Percentiles rank a stretch among this genome's conserved stretches.
Evolutionary conservation across 768 basidiomycete genomes (phyloP).

Genomic region (Lactarius vividus): DNA sequence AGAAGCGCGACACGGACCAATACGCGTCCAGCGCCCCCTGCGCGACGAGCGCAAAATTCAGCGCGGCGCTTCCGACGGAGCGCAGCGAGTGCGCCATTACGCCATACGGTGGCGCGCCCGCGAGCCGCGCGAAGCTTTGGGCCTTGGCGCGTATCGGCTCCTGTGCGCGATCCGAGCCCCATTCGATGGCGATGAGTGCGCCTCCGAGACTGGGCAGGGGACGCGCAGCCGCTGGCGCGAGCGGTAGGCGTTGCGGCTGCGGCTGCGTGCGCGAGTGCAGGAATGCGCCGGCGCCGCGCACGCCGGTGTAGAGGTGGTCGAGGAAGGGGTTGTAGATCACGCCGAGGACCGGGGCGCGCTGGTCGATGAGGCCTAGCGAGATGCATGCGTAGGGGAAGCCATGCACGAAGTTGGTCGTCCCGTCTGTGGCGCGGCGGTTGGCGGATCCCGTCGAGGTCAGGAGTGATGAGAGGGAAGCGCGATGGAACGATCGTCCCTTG

Average conservation of each 20-base stretch:
- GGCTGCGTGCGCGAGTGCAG: slow-evolving; percentile 39
- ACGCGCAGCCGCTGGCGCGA: slow-evolving; percentile 45
- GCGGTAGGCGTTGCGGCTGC: slow-evolving; percentile 56
- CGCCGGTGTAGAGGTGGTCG: slow-evolving; percentile 78
- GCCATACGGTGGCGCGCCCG: slow-evolving; percentile 61
- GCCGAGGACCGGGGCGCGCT: slow-evolving; percentile 78
- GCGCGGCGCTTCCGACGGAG: slow-evolving; percentile 78
- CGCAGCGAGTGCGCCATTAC: slow-evolving; percentile 86
- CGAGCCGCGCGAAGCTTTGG: slow-evolving; percentile 68
- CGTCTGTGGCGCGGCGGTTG: slow-evolving; percentile 46
- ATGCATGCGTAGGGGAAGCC: slow-evolving; percentile 87
- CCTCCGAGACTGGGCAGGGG: slow-evolving; percentile 66
- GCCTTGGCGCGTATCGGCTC: slow-evolving; percentile 56
- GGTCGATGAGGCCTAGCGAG: slow-evolving; percentile 86
- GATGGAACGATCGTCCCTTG: neutral
- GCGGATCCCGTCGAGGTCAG: neutral
- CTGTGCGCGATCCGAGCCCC: slow-evolving; percentile 75
- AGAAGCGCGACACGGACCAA: slow-evolving; percentile 53
- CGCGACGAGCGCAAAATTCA: slow-evolving; percentile 83
- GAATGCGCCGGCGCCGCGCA: slow-evolving; percentile 77
- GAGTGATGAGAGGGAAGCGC: neutral
- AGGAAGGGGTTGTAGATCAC: slow-evolving; percentile 88
- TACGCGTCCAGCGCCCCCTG: slow-evolving; percentile 87
- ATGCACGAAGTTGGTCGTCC: slow-evolving; percentile 86
- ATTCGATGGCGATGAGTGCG: slow-evolving; percentile 80